A percentile compares a stretch with the other conserved stretches of the same genome.
phyloP scores from a whole-genome alignment of 1,139 yeast genomes.

The Suhomyces terraborum region DNA sequence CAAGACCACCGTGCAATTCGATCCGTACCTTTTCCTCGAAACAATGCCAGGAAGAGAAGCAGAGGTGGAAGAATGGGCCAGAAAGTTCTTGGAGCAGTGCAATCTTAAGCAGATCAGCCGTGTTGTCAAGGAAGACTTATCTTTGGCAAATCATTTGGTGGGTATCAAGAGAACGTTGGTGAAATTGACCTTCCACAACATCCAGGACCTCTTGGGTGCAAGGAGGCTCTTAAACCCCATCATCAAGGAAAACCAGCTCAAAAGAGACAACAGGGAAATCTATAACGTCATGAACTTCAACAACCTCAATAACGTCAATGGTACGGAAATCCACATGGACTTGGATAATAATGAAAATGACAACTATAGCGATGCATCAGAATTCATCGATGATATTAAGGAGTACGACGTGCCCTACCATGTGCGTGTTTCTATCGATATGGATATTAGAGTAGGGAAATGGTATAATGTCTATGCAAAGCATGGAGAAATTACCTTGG shows the following conservation, averaged over 20 bases:
- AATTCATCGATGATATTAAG: slow-evolving; percentile 73
- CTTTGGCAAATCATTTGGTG: slow-evolving; percentile 79
- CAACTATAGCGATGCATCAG: slow-evolving; percentile 55
- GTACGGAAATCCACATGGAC: slow-evolving; percentile 21
- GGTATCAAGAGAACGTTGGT: slow-evolving; percentile 71
- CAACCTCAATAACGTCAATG: slow-evolving; percentile 29
- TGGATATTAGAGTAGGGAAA: slow-evolving; percentile 84
- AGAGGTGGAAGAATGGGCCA: slow-evolving; percentile 84
- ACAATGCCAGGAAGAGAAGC: slow-evolving; percentile 67
- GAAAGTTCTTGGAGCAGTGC: slow-evolving; percentile 63
- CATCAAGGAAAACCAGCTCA: slow-evolving; percentile 64
- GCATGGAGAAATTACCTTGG: slow-evolving; percentile 56
- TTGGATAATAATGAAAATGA: slow-evolving; percentile 17
- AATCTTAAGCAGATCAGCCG: slow-evolving; percentile 56
- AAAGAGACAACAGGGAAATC: slow-evolving; percentile 67
- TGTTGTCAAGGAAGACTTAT: slow-evolving; percentile 73
- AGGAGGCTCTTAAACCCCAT: slow-evolving; percentile 70
- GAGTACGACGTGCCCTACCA: slow-evolving; percentile 98
- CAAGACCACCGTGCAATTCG: slow-evolving; percentile 78
- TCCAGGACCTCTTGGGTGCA: slow-evolving; percentile 72
- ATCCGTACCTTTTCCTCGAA: slow-evolving; percentile 85
- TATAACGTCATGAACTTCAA: slow-evolving; percentile 58
- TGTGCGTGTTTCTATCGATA: slow-evolving; percentile 91
- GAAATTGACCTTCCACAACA: slow-evolving; percentile 73
- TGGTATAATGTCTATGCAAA: slow-evolving; percentile 85